Conservation (phyloP, 139 green algal species). For the Chlamydomonas incerta region DNA sequence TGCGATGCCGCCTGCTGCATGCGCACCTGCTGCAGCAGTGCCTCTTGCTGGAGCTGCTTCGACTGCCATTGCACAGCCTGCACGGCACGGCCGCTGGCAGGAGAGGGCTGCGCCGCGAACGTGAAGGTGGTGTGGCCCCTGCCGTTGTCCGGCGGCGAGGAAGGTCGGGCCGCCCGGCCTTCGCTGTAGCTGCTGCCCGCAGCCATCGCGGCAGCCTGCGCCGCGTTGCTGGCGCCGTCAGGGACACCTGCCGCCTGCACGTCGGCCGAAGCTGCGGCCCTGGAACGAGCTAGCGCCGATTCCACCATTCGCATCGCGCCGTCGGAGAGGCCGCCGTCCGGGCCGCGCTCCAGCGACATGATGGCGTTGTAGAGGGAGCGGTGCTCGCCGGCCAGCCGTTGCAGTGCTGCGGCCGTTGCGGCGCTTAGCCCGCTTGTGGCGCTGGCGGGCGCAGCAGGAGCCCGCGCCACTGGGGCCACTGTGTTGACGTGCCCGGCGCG, state of each 20-base stretch:
- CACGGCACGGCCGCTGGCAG: not conserved
- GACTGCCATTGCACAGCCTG: not conserved
- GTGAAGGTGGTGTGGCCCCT: constrained; percentile 22
- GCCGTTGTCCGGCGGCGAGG: too few species aligned
- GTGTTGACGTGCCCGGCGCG: too few species aligned
- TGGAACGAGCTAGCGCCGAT: not conserved
- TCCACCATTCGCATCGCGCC: not conserved
- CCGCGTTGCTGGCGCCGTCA: not conserved
- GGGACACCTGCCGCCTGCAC: not conserved
- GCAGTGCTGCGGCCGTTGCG: not conserved
- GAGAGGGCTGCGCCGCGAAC: not conserved
- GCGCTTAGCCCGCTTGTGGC: not conserved
- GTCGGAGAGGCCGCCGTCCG: constrained; percentile 3
- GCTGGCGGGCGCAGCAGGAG: not conserved
- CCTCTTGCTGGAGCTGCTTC: not conserved
- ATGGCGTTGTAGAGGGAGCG: constrained; percentile 5
- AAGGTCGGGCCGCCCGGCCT: too few species aligned
- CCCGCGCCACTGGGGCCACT: not conserved
- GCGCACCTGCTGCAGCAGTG: not conserved
- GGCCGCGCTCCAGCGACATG: not conserved
- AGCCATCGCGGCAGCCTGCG: too few species aligned
- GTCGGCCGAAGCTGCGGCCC: too few species aligned
- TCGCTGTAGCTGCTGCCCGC: too few species aligned
- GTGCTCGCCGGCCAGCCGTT: constrained; percentile 8
- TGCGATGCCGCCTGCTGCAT: not conserved